A percentile compares a stretch with the other conserved stretches of the same genome.
These are phyloP conservation scores for Aspergillus felis DNA, from an alignment of 2,329 filamentous ascomycete species.

Conservation along the genomic window DNA sequence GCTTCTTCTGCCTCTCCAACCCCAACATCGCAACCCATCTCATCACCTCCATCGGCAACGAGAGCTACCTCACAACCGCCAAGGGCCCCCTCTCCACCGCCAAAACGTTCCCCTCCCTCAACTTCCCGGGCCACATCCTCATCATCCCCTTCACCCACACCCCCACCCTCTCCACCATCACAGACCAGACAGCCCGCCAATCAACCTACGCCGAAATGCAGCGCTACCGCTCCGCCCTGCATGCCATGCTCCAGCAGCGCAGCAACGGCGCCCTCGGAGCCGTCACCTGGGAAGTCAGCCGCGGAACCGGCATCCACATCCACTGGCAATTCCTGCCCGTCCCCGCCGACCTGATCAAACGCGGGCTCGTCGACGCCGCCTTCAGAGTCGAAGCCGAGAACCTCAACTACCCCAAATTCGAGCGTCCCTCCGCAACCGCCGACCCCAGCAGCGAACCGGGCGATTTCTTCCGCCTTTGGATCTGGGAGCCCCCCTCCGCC, in stretches of 20 bases:
- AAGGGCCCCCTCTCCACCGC: slow-evolving; percentile 80
- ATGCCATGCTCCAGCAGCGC: slow-evolving; percentile 64
- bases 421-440: slow-evolving; percentile 29
- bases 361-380: slow-evolving; percentile 77
- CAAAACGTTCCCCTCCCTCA: slow-evolving; percentile 66
- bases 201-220: slow-evolving; percentile 76
- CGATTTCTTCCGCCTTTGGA: slow-evolving; percentile 77
- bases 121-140: slow-evolving; percentile 80
- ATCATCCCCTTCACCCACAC: slow-evolving; percentile 85
- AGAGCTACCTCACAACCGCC: slow-evolving; percentile 83
- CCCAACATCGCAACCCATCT: slow-evolving; percentile 79
- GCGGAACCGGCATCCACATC: slow-evolving; percentile 73
- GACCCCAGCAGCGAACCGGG: slow-evolving; percentile 42
- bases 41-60: slow-evolving; percentile 81
- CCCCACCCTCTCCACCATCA: slow-evolving; percentile 67
- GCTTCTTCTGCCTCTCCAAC: slow-evolving; percentile 95
- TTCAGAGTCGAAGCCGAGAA: slow-evolving; percentile 90
- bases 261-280: slow-evolving; percentile 61
- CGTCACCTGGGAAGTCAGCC: slow-evolving; percentile 90
- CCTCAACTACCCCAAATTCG: slow-evolving; percentile 54
- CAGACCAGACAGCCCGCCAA: slow-evolving; percentile 51
- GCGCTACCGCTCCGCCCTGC: slow-evolving; percentile 70
- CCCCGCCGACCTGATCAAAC: slow-evolving; percentile 61
- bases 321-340: slow-evolving; percentile 94
- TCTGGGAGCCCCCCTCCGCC: slow-evolving; percentile 55